Evolutionary conservation across 164 flowering plant genomes (phyloP).

Genomic region (Santalum album): DNA sequence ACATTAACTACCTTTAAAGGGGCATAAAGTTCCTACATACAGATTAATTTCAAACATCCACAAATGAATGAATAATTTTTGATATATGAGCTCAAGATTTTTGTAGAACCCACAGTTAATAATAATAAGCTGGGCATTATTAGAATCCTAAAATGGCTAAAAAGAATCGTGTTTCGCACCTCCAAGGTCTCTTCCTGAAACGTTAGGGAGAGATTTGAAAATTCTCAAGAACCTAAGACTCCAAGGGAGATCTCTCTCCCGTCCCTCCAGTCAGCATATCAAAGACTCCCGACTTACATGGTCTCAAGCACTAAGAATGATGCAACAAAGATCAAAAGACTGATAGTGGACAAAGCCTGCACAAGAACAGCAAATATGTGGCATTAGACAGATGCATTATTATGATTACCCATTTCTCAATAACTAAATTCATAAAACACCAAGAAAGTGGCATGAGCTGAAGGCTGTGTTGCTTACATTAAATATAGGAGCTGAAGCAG

Average conservation of each 20-base stretch:
- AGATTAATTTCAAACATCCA: no score
- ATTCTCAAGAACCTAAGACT: no score
- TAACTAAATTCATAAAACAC: neutral
- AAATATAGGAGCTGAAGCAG: slow-evolving; percentile 19
- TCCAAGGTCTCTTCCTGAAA: neutral
- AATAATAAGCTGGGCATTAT: no score
- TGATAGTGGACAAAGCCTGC: slow-evolving; percentile 25
- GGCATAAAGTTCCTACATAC: no score
- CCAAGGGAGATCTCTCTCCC: slow-evolving; percentile 9
- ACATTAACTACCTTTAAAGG: no score
- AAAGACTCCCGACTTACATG: neutral
- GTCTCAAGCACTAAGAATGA: slow-evolving; percentile 17
- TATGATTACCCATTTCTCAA: neutral
- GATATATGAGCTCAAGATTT: no score
- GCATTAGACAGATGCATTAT: neutral
- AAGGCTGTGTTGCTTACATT: slow-evolving; percentile 18
- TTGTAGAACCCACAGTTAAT: no score
- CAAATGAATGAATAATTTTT: no score
- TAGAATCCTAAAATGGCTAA: no score
- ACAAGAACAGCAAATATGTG: slow-evolving; percentile 1
- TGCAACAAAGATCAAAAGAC: slow-evolving; percentile 15
- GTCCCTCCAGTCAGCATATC: neutral
- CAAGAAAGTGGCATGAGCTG: neutral
- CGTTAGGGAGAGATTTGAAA: neutral
- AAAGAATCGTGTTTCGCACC: no score